phyloP scores from a whole-genome alignment of 2,329 filamentous ascomycete species.

The Rutstroemia sp. region DNA sequence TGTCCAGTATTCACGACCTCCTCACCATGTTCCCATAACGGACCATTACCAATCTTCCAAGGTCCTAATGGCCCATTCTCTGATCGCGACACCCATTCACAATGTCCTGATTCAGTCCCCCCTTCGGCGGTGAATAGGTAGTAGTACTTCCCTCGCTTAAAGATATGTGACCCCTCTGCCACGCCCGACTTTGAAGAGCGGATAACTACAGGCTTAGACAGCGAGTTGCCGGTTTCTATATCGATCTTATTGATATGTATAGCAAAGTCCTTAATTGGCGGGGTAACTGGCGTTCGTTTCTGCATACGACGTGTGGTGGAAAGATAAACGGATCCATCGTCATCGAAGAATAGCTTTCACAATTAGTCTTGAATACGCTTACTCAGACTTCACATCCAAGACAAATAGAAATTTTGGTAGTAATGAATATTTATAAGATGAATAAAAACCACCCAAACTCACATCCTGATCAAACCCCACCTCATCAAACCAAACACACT shows the following conservation, averaged over 20 bases:
- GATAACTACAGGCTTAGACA: slow-evolving; percentile 4
- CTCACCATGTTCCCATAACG: neutral
- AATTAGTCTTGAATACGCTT: neutral
- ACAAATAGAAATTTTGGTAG: no score
- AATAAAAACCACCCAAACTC: neutral
- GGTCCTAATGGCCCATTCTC: neutral
- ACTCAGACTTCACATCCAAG: no score
- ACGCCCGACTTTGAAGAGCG: slow-evolving; percentile 39
- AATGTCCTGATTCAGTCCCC: slow-evolving; percentile 42
- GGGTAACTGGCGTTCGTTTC: neutral
- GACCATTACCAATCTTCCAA: neutral
- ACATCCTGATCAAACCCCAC: slow-evolving; percentile 8
- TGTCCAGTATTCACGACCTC: slow-evolving; percentile 41
- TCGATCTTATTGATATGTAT: slow-evolving; percentile 35
- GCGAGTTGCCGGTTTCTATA: slow-evolving; percentile 37
- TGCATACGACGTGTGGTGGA: slow-evolving; percentile 2
- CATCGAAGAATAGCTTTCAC: slow-evolving; percentile 41
- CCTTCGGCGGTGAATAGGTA: slow-evolving; percentile 48
- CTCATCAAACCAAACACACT: slow-evolving; percentile 7
- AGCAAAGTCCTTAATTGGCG: neutral
- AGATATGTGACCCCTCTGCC: slow-evolving; percentile 51
- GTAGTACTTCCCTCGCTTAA: slow-evolving; percentile 43
- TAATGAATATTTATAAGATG: neutral
- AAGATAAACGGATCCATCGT: slow-evolving; percentile 43
- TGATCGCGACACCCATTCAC: slow-evolving; percentile 2